Percentiles rank a stretch among this genome's conserved stretches.
Conservation (phyloP, 345 rosid species). For the Citrus unshiu region DNA sequence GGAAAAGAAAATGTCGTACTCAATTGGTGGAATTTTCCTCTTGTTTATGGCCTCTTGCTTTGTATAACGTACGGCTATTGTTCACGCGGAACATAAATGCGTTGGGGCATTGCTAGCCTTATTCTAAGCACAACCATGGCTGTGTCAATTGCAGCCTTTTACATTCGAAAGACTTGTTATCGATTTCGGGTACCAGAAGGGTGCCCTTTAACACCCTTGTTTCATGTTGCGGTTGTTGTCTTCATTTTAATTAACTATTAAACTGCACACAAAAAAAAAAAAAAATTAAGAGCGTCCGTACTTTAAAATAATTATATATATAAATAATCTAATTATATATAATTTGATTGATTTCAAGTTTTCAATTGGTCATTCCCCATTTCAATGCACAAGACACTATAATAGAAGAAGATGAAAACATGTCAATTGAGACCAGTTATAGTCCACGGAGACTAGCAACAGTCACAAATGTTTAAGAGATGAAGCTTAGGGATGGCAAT, state of each 20-base stretch:
- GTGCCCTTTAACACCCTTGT: constrained; percentile 35
- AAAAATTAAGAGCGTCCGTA: too few relatives aligned
- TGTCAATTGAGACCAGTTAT: background rate
- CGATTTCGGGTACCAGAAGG: constrained; percentile 29
- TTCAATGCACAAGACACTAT: constrained; percentile 24
- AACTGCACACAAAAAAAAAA: too few relatives aligned
- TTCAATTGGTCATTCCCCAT: background rate
- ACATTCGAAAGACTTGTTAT: constrained; percentile 24
- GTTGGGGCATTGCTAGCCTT: constrained; percentile 33
- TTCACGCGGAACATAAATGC: constrained; percentile 32
- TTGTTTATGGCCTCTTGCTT: constrained; percentile 34
- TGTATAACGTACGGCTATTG: constrained; percentile 34
- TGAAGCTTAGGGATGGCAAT: constrained; percentile 20
- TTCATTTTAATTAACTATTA: constrained; percentile 10
- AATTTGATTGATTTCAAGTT: too few relatives aligned
- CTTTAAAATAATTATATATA: too few relatives aligned
- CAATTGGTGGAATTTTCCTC: constrained; percentile 48
- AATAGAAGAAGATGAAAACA: background rate
- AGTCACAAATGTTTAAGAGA: constrained; percentile 38
- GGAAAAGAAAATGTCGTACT: constrained; percentile 48
- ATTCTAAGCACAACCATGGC: constrained; percentile 33
- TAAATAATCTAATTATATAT: too few relatives aligned
- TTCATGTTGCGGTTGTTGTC: constrained; percentile 41
- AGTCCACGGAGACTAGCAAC: constrained; percentile 24
- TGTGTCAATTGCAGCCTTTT: constrained; percentile 18